Evolutionary conservation across 2,329 filamentous ascomycete species (phyloP).

Genomic region (Nothopassalora personata): DNA sequence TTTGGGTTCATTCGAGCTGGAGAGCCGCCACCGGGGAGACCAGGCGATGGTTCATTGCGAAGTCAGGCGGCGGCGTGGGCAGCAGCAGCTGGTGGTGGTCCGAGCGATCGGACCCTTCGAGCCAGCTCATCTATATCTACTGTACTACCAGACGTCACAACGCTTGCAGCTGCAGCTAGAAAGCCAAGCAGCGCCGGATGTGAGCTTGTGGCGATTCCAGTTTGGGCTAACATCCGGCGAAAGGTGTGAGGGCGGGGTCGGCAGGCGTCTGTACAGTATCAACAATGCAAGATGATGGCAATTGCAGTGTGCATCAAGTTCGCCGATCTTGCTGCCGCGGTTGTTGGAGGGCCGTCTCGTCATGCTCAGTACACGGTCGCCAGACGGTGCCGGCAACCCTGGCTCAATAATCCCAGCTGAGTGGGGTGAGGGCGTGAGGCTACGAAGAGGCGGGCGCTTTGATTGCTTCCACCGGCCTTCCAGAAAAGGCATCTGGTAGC

Average conservation of each 20-base stretch:
- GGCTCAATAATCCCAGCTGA: neutral
- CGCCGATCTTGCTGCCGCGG: neutral
- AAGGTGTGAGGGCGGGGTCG: neutral
- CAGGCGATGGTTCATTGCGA: neutral
- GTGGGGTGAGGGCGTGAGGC: constrained; percentile 1
- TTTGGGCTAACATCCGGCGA: neutral
- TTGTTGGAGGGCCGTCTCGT: neutral
- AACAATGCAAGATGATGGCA: neutral
- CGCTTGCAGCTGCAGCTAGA: neutral
- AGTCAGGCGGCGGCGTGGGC: neutral
- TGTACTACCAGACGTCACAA: neutral
- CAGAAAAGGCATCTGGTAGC: constrained; percentile 1
- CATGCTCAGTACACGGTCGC: neutral
- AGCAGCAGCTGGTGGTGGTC: neutral
- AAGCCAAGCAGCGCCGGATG: neutral
- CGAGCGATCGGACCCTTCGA: neutral
- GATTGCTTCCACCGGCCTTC: constrained; percentile 6
- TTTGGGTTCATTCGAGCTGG: neutral
- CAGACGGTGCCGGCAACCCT: neutral
- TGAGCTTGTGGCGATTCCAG: neutral
- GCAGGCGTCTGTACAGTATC: neutral
- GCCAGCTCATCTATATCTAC: neutral
- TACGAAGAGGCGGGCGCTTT: neutral
- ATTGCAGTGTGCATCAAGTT: neutral
- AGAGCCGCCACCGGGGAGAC: neutral